A percentile compares a stretch with the other conserved stretches of the same genome.
Evolutionary conservation across 1,284 basidiomycete genomes (phyloP).

Genomic region (Rhodotorula sp.): DNA sequence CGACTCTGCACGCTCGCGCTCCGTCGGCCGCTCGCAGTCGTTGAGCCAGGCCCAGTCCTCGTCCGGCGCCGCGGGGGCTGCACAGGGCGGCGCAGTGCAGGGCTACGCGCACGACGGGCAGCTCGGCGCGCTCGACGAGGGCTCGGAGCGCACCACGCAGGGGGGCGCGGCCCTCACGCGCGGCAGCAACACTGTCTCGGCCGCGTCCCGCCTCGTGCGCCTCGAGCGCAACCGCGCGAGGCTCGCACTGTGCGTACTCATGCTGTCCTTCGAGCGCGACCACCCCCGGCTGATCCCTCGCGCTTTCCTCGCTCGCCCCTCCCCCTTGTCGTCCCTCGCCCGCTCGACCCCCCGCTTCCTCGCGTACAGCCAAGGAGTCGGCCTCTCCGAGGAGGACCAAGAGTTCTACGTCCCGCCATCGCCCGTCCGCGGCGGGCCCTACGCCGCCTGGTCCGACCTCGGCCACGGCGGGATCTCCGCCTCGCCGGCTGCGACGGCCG

Average conservation of each 20-base stretch:
- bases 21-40: conserved; percentile 4
- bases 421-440: conserved; percentile 19
- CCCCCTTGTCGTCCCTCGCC: neutral
- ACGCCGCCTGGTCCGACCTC: conserved; percentile 30
- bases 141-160: neutral
- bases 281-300: neutral
- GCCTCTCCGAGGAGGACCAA: conserved; percentile 38
- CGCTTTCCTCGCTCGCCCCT: neutral
- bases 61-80: neutral
- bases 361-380: conserved; percentile 33
- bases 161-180: conserved; percentile 16
- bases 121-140: neutral
- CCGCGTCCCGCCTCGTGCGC: conserved; percentile 29
- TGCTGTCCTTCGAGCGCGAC: neutral
- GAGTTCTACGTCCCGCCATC: conserved; percentile 40
- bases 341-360: neutral
- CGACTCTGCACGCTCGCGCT: neutral
- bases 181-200: conserved; percentile 38
- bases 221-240: conserved; percentile 35
- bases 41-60: conserved; percentile 2
- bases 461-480: conserved; percentile 18
- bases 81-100: neutral
- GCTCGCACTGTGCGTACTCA: conserved; percentile 29
- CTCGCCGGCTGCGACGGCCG: neutral
- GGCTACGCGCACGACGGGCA: neutral